Conservation (phyloP, 495 filamentous ascomycete species). For the Bacidia gigantensis region DNA sequence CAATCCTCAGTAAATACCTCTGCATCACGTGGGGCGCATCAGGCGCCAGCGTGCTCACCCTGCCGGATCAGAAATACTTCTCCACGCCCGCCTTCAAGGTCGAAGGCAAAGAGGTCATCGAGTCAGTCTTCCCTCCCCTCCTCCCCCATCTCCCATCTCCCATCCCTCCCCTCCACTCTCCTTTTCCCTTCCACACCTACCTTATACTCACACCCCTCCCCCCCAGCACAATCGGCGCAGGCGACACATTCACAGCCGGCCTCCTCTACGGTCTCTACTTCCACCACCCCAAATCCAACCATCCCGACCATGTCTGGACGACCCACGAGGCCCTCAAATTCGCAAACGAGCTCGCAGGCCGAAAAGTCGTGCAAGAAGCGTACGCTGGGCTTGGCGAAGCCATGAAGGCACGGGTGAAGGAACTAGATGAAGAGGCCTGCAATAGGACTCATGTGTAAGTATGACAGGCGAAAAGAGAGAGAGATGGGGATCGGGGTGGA, state of each 20-base stretch:
- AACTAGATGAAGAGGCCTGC: neutral
- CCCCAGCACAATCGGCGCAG: constrained; percentile 51
- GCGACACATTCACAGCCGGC: constrained; percentile 63
- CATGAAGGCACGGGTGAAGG: neutral
- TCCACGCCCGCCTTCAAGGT: neutral
- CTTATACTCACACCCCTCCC: neutral
- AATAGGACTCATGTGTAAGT: no score
- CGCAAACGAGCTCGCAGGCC: constrained; percentile 52
- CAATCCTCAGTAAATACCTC: constrained; percentile 35
- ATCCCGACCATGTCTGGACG: neutral
- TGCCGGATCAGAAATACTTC: constrained; percentile 18
- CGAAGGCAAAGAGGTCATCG: neutral
- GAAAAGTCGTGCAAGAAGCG: constrained; percentile 53
- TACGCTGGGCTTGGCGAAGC: constrained; percentile 37
- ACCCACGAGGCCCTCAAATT: constrained; percentile 30
- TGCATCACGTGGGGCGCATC: constrained; percentile 56
- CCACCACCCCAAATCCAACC: neutral
- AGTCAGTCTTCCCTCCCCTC: constrained; percentile 20
- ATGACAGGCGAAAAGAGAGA: no score
- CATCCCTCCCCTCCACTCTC: neutral
- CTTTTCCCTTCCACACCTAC: neutral
- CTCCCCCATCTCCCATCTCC: constrained; percentile 1
- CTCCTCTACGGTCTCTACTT: constrained; percentile 52
- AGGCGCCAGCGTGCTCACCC: constrained; percentile 40
- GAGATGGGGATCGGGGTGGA: no score